A percentile compares a stretch with the other conserved stretches of the same genome.
These are phyloP conservation scores for Wickerhamiella vanderwaltii DNA, from an alignment of 805 yeast genomes.

Conservation along the genomic window DNA sequence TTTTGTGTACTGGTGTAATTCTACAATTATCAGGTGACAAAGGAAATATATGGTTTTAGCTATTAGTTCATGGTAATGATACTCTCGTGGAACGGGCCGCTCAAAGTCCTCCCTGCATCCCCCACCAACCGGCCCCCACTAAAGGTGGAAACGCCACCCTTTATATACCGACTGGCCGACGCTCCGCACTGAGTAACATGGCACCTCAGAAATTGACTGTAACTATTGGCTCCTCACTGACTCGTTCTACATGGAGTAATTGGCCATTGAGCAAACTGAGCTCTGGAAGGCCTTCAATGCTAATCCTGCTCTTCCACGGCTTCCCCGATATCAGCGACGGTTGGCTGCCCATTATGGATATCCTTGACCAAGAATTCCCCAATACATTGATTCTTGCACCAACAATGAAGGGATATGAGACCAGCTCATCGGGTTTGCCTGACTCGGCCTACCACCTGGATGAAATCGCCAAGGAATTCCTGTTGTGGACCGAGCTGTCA, in stretches of 20 bases:
- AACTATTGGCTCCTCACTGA: not conserved
- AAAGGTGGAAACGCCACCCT: no score
- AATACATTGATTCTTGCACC: slow-evolving; percentile 21
- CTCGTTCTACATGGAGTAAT: not conserved
- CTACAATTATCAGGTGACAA: no score
- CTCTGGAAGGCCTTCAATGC: not conserved
- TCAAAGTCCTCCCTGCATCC: no score
- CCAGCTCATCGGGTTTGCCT: slow-evolving; percentile 14
- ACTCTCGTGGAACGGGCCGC: no score
- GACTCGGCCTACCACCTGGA: slow-evolving; percentile 14
- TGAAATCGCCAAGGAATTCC: slow-evolving; percentile 17
- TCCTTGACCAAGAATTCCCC: slow-evolving; percentile 14
- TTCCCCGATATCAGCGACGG: slow-evolving; percentile 22
- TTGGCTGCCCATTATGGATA: slow-evolving; percentile 16
- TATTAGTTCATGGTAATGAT: no score
- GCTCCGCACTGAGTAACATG: no score
- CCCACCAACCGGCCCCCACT: no score
- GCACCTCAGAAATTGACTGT: not conserved
- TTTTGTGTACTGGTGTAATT: no score
- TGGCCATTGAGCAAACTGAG: not conserved
- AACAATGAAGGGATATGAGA: slow-evolving; percentile 22
- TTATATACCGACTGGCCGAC: no score
- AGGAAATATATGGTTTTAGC: no score
- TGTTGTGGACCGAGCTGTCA: slow-evolving; percentile 14
- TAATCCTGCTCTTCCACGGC: slow-evolving; percentile 22